A percentile compares a stretch with the other conserved stretches of the same genome.
phyloP scores from a whole-genome alignment of 257 asterid genomes.

The Solanum medicagineum region DNA sequence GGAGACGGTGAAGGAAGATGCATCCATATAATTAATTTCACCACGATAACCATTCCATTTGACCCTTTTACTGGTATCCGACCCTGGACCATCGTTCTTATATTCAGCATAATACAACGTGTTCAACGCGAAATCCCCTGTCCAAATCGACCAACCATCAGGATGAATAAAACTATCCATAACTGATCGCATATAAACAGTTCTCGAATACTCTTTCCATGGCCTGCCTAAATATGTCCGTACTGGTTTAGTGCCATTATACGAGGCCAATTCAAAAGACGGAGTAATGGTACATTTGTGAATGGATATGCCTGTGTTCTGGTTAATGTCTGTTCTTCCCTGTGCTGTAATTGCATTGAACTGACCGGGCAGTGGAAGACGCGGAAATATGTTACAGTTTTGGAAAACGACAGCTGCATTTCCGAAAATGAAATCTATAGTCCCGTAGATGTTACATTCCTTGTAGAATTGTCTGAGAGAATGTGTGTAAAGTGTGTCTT shows the following conservation, averaged over 20 bases:
- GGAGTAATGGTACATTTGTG: background rate
- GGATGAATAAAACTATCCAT: background rate
- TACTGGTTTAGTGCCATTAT: background rate
- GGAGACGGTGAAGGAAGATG: background rate
- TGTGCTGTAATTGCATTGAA: slow-evolving; percentile 1
- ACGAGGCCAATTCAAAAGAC: background rate
- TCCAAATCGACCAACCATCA: slow-evolving; percentile 7
- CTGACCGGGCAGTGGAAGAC: background rate
- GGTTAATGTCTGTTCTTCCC: background rate
- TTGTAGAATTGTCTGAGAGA: background rate
- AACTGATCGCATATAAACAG: background rate
- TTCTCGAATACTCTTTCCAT: background rate
- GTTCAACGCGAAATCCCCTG: background rate
- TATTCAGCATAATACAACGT: background rate
- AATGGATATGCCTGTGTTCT: slow-evolving; percentile 1
- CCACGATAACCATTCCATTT: background rate
- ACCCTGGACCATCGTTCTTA: background rate
- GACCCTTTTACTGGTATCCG: background rate
- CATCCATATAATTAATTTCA: background rate
- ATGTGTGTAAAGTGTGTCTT: slow-evolving; percentile 1
- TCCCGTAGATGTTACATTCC: background rate
- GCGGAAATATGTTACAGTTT: background rate
- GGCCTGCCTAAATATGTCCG: slow-evolving; percentile 2
- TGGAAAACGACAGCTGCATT: slow-evolving; percentile 1
- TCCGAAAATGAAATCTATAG: background rate